Base-by-base conservation (phyloP, 495 filamentous ascomycete species). In the Durotheca rogersii region DNA sequence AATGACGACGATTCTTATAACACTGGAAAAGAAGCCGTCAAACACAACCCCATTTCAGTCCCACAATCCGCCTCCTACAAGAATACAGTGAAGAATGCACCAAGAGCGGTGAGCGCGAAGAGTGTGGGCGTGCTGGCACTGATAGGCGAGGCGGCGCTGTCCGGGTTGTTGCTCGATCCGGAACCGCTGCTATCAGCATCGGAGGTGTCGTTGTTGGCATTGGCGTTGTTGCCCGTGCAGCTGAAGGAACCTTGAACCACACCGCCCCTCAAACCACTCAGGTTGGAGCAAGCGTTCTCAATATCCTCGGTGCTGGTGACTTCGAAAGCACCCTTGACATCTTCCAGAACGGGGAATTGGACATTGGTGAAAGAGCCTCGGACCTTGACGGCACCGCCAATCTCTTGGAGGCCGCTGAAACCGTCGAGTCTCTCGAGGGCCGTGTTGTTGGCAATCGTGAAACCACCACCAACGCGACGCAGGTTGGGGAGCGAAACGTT, bases 371-470 rank as follows among this genome's bases (percentile, higher is more conserved):
- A 94, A 72, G 80, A 84, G 62, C 93, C 93, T 60, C 81, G 82
- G 71, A 96, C 82, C 74, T 95, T 88, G 68, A 99, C 73, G 50
- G 91, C 92, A 71, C 92, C 93, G 53, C 76, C 79, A 35, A 97
- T 79, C n/a, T 66, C 76, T 50, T 77, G 60, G 16, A 98, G 77
- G 33, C 72, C 61, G 29, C 78, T 73, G 76, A 97, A 87, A 36
- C 77, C 78, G 45, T 79, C 64, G 21, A 96, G 76, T 48, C 68
- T 62, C 41, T 56, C 48, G 9, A 96, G 77, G 38, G 75, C 69
- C 36, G 90, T 88, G 81, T 96, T 96, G 78, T 94, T 94, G 66
- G 85, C 83, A 62, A 97, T 81, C 51, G 84, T 77, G 70, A 93
- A 81, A 61, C 83, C 88, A 73, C 86, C 90, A 52, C 80, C 81